phyloP scores from a whole-genome alignment of 179 eudicot genomes.

The Drosera spatulata region DNA sequence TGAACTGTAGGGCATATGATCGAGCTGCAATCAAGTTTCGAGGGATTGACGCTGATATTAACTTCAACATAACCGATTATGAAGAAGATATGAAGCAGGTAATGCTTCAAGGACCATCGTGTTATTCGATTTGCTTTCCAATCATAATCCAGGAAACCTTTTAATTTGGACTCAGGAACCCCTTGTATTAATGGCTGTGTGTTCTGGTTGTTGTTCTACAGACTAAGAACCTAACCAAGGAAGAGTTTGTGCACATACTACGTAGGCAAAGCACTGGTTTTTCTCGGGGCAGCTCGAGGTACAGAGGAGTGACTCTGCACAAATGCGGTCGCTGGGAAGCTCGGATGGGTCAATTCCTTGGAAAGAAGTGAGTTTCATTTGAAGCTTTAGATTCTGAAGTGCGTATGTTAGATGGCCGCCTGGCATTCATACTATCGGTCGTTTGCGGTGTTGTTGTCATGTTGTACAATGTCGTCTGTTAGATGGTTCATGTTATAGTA shows the following conservation, averaged over 20 bases:
- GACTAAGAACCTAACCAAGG: constrained; percentile 32
- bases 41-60: constrained; percentile 50
- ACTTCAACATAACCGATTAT: constrained; percentile 43
- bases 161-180: not conserved
- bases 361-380: constrained; percentile 22
- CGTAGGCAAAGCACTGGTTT: constrained; percentile 41
- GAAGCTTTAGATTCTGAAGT: too few species aligned
- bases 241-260: constrained; percentile 38
- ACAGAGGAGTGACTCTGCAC: constrained; percentile 33
- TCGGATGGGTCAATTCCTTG: constrained; percentile 37
- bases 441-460: too few species aligned
- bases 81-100: constrained; percentile 42
- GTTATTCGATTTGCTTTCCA: not conserved
- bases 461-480: not conserved
- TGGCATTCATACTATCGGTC: too few species aligned
- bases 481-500: too few species aligned
- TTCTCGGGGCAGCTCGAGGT: constrained; percentile 31
- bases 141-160: not conserved
- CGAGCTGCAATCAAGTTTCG: constrained; percentile 64
- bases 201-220: constrained; percentile 1
- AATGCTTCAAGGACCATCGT: not conserved
- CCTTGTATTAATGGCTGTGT: not conserved
- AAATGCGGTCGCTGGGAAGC: constrained; percentile 45
- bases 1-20: constrained; percentile 34
- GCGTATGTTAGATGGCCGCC: too few species aligned